Evolutionary conservation across 768 basidiomycete species (phyloP), one percentile per base, ranked within the genome.

Genomic region (Rhizopogon roseolus): DNA sequence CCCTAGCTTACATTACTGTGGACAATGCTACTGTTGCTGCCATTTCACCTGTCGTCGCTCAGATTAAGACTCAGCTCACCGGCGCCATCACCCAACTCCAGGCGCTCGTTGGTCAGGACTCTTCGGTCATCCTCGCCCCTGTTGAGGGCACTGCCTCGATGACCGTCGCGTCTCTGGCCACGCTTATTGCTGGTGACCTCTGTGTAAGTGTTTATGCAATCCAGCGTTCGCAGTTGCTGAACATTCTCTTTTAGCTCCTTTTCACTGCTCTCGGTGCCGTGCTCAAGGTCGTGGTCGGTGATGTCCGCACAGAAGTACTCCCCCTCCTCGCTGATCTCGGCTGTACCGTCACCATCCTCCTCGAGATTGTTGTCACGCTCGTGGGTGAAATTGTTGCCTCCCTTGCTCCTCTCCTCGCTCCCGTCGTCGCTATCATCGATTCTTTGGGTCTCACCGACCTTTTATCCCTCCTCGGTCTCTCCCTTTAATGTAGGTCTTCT

Each of bases 141-240:
- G 58, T 56, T 27, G 54, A 61, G 1, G 67, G 61, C 19, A 56
- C 57, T 8, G 64, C 53, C 5, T 28, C 50, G 37, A 40, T 70
- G 60, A 64, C 65, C 6, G 65, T 72, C 19, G 13, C 54, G 1
- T 58, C 60, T 3, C 48, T 75, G 29, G 66, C 64, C 3, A 2
- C 43, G 34, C 40, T 68, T 41, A 50, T 74, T 50, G 63, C 56
- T 17, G 51, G 11, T 27, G 54, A 64, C 22, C 8, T 71, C 6
- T 48, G 39, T 16, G 68, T 71, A 39, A 28, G 63, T 60, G 3
- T 36, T 9, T 25, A 11, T 22, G n/a, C 16, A 1, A 17, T 22
- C 17, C n/a, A 3, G 17, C n/a, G 17, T 42, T n/a, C 10, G 1
- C 19, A 5, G 2, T 38, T 8, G 3, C 45, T 53, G 6, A 57